Base-by-base conservation (phyloP, 192 early-diverging fungal species). In the Coemansia sp. region DNA sequence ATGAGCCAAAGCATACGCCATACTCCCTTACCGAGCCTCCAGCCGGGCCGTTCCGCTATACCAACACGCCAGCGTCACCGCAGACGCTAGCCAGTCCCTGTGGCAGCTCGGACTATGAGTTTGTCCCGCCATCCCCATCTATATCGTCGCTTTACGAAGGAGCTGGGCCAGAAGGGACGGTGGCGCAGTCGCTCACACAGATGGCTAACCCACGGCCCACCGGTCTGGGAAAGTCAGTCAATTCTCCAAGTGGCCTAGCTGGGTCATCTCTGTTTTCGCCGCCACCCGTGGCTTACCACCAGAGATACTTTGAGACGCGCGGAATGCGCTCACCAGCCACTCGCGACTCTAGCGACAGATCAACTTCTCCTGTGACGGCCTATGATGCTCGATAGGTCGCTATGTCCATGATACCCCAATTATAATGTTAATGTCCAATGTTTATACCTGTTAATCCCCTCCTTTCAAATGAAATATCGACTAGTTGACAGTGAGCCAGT, bases 81-180 rank as follows among this genome's bases (percentile, higher is more conserved):
- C 70, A 41, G 2, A 75, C 74, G 1, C 62, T 72, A n/a, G 67
- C 66, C 52, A 81, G 79, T 36, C 79, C 79, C 35, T 73, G 79
- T 45, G 70, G 65, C 56, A 81, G 79, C 63, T 57, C 50, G 10
- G 79, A 81, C 59, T 81, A 69, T 57, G 73, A 73, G 50, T 72
- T 81, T 31, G 70, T 81, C 25, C 79, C 79, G 38, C 79, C 73
- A 43, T 81, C 79, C 31, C 79, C 79, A 21, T 81, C 79, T 18
- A 75, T 75, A 20, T 64, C 73, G 20, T 81, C 73, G 50, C 47
- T 81, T 10, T 76, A 75, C 38, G 79, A 71, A 53, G 48, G 53
- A 9, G 25, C 62, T 33, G 70, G 64, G 3, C 35, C 35, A 39
- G 63, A 53, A 10, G 25, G 43, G 5, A 48, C 68, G 3, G 61